Conservation (phyloP, 2,329 filamentous ascomycete genomes). For the Aureobasidium sp. region DNA sequence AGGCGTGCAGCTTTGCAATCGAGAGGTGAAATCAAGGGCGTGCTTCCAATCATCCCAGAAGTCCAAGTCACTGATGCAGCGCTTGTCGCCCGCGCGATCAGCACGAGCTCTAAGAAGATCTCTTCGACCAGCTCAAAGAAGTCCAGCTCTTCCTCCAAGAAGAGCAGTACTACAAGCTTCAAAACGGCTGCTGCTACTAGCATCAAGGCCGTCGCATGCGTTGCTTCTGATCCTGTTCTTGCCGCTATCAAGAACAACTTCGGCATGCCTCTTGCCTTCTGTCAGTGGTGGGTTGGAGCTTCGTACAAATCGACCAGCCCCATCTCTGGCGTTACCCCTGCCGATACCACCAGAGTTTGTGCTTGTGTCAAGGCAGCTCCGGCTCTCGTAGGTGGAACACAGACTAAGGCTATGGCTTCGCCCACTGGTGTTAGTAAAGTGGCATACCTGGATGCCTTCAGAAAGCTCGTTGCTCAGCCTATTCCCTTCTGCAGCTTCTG, state of each 20-base stretch:
- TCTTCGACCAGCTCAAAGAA: neutral
- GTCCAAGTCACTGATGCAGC: neutral
- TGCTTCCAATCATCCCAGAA: neutral
- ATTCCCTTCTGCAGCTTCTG: constrained; percentile 21
- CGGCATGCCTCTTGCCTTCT: constrained; percentile 7
- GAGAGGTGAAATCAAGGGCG: neutral
- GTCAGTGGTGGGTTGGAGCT: constrained; percentile 11
- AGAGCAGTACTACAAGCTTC: neutral
- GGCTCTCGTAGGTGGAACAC: neutral
- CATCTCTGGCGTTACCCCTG: neutral
- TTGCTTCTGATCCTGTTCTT: neutral
- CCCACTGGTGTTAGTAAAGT: constrained; percentile 13
- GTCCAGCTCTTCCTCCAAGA: neutral
- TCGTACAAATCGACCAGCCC: constrained; percentile 9
- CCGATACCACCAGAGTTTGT: constrained; percentile 9
- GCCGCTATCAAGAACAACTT: constrained; percentile 8
- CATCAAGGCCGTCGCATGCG: neutral
- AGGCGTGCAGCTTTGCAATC: neutral
- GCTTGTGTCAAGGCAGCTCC: constrained; percentile 8
- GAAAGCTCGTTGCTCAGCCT: constrained; percentile 16
- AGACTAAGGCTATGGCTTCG: constrained; percentile 9
- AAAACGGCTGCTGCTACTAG: neutral
- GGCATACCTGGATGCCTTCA: constrained; percentile 1
- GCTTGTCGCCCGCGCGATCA: neutral
- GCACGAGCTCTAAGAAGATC: neutral